These are phyloP conservation scores for Phytophthora brassicae DNA, from an alignment of 352 stramenopile species.

Conservation along the genomic window DNA sequence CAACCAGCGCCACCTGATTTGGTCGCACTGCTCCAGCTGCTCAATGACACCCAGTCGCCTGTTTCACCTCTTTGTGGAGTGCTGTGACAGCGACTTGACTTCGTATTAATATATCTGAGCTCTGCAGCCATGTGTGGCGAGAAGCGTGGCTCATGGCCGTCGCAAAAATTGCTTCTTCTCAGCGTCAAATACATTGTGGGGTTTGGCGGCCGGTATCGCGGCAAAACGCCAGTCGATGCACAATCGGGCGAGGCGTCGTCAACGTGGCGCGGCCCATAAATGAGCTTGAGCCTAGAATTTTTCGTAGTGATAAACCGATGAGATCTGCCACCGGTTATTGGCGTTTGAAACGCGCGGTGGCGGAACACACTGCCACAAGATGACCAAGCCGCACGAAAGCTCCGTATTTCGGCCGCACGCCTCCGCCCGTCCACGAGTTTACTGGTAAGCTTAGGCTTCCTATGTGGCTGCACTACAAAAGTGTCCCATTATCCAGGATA, in stretches of 20 bases:
- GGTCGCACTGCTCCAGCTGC: constrained; percentile 18
- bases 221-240: not conserved
- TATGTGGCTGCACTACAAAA: too few relatives aligned
- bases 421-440: constrained; percentile 20
- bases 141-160: not conserved
- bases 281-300: too few relatives aligned
- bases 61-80: constrained; percentile 20
- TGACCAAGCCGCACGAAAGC: constrained; percentile 21
- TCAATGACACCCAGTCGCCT: constrained; percentile 18
- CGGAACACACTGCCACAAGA: constrained; percentile 19
- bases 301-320: constrained; percentile 22
- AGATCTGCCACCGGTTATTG: constrained; percentile 12
- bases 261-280: constrained; percentile 9
- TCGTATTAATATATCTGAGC: constrained; percentile 24
- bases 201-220: too few relatives aligned
- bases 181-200: too few relatives aligned
- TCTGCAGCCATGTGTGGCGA: constrained; percentile 10
- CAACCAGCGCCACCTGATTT: constrained; percentile 17
- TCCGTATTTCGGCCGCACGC: constrained; percentile 15
- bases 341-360: constrained; percentile 1
- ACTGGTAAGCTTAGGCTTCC: too few relatives aligned
- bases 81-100: constrained; percentile 21
- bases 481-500: too few relatives aligned
- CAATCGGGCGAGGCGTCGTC: not conserved
- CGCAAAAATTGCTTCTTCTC: not conserved